A percentile compares a stretch with the other conserved stretches of the same genome.
phyloP scores from a whole-genome alignment of 2,329 filamentous ascomycete genomes.

The Annulohypoxylon truncatum region DNA sequence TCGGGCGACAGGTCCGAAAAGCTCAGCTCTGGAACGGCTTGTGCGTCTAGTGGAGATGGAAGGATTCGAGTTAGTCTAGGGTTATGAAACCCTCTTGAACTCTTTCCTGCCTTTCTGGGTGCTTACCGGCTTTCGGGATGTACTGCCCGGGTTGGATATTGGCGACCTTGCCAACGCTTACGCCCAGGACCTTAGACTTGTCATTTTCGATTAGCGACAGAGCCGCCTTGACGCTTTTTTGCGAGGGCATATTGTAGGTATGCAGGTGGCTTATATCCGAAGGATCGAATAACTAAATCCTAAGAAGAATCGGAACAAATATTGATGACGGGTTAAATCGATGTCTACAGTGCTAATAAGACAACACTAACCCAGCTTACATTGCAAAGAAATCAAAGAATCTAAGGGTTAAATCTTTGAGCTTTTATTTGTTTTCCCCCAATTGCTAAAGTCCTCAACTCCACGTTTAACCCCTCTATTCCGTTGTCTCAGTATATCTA shows the following conservation, averaged over 20 bases:
- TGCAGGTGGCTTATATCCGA: background rate
- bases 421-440: constrained; percentile 8
- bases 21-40: constrained; percentile 23
- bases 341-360: constrained; percentile 1
- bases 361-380: constrained; percentile 11
- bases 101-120: background rate
- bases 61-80: constrained; percentile 3
- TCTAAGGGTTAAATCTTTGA: background rate
- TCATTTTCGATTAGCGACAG: constrained; percentile 32
- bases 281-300: background rate
- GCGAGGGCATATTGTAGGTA: constrained; percentile 20
- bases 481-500: background rate
- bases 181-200: constrained; percentile 34
- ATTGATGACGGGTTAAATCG: background rate
- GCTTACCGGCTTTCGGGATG: constrained; percentile 34
- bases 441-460: background rate
- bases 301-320: background rate
- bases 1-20: constrained; percentile 28
- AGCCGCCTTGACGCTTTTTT: constrained; percentile 18
- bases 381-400: background rate
- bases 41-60: constrained; percentile 21
- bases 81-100: background rate
- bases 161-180: constrained; percentile 25
- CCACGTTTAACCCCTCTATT: background rate
- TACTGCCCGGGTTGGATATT: constrained; percentile 25